Conservation (phyloP, 148 eudicot genomes). For the Fallopia convolvulus region DNA sequence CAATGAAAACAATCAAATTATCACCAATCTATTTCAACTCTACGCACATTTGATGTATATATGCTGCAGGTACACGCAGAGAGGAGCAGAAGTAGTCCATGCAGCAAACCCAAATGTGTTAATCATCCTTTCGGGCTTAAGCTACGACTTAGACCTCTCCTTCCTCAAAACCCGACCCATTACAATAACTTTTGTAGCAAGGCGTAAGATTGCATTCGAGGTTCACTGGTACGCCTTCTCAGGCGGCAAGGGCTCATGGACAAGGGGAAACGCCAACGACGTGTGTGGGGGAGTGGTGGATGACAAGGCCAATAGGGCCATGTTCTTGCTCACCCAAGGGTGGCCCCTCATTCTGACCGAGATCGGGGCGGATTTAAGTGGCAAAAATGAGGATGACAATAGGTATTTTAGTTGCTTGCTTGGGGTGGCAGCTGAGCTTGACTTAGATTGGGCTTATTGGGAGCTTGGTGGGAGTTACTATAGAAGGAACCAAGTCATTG, state of each 20-base stretch:
- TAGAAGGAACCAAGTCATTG: conserved; percentile 50
- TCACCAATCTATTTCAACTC: too few species aligned
- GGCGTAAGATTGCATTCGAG: conserved; percentile 55
- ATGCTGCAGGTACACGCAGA: conserved; percentile 61
- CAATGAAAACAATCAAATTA: too few species aligned
- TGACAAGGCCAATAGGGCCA: conserved; percentile 29
- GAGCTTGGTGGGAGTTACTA: conserved; percentile 77
- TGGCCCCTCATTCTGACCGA: conserved; percentile 84
- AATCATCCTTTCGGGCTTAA: conserved; percentile 71
- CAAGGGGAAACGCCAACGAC: conserved; percentile 54
- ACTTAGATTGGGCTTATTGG: conserved; percentile 89
- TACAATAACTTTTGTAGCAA: conserved; percentile 31
- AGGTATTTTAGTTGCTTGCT: conserved; percentile 72
- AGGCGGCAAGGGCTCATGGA: conserved; percentile 44
- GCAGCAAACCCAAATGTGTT: conserved; percentile 66
- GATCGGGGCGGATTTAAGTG: conserved; percentile 71
- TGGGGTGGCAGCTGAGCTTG: conserved; percentile 63
- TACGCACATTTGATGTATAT: too few species aligned
- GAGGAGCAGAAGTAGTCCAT: conserved; percentile 88
- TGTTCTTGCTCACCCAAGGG: conserved; percentile 52
- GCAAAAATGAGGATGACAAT: conserved; percentile 57
- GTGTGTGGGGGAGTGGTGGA: conserved; percentile 43
- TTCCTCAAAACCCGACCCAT: conserved; percentile 40
- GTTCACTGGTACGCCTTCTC: conserved; percentile 73
- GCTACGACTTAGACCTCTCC: conserved; percentile 55